A percentile compares a stretch with the other conserved stretches of the same genome.
These are phyloP conservation scores for Pisolithus sp. DNA, from an alignment of 768 basidiomycete genomes.

Conservation along the genomic window DNA sequence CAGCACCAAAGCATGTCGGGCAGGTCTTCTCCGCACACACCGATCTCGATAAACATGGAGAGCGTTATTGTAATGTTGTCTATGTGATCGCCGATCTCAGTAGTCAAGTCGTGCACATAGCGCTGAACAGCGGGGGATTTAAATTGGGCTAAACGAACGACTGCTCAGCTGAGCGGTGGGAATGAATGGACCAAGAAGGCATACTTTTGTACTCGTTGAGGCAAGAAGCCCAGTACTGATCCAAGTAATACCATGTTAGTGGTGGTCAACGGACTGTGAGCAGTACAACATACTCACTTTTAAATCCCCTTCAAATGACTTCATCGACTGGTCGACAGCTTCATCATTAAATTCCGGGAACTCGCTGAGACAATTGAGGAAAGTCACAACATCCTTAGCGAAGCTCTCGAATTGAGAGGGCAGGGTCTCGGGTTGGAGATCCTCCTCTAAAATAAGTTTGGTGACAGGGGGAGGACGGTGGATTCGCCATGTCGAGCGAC, in stretches of 20 bases:
- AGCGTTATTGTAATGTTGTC: constrained; percentile 47
- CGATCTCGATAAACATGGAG: constrained; percentile 48
- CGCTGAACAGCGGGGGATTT: constrained; percentile 46
- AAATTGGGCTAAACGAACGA: constrained; percentile 37
- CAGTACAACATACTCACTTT: constrained; percentile 28
- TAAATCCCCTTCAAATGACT: constrained; percentile 44
- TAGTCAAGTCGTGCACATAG: constrained; percentile 47
- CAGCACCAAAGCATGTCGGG: constrained; percentile 14
- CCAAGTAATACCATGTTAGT: constrained; percentile 3
- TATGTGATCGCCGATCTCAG: constrained; percentile 48
- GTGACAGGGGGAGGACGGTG: constrained; percentile 33
- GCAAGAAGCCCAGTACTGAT: constrained; percentile 51
- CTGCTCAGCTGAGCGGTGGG: constrained; percentile 5
- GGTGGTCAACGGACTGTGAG: constrained; percentile 3
- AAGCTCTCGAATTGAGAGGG: constrained; percentile 41
- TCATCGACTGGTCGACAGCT: constrained; percentile 43
- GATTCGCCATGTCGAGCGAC: constrained; percentile 27
- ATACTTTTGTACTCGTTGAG: constrained; percentile 41
- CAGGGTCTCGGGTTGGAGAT: constrained; percentile 44
- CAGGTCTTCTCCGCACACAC: constrained; percentile 27
- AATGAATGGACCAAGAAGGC: not conserved
- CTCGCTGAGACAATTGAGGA: constrained; percentile 48
- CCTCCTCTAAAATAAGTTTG: constrained; percentile 32
- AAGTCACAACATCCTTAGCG: constrained; percentile 45
- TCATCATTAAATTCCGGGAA: constrained; percentile 53